Evolutionary conservation across 257 asterid species (phyloP), one percentile per base, ranked within the genome.

Genomic region (Cruciata laevipes): DNA sequence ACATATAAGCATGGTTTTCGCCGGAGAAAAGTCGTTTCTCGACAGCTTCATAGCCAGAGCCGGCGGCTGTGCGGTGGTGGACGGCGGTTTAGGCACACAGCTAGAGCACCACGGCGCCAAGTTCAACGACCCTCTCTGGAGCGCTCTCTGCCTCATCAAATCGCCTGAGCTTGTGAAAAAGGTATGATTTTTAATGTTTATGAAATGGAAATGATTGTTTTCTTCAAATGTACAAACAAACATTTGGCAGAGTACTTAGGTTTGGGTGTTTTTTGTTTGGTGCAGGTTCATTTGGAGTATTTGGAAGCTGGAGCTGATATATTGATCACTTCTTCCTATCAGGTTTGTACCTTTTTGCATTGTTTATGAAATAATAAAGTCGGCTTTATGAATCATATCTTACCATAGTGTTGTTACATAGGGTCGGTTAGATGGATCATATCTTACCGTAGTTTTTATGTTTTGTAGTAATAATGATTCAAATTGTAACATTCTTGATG

Each of bases 1-100:
- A n/a, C 30, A 2, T 27, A 60, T 33, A n/a, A 12, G 4, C 14
- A 81, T 82, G 87, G 89, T 82, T 51, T 76, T 75, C 69, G 76
- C 58, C 73, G 72, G 57, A 58, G 63, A 67, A 70, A 66, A 12
- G 51, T 70, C 72, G 40, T 58, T 63, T 68, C 73, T 89, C 80
- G 80, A 71, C 25, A 84, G 84, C 51, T 76, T 85, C 44, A 77
- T 89, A 9, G 70, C 31, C 75, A 81, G 74, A 32, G 79, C 89
- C 7, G 95, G 96, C 17, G 97, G 95, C 30, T 88, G 95, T 74
- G 95, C 95, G 67, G 90, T 90, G 68, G 76, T 90, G 65, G 97
- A 90, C 37, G 96, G 97, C 13, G 96, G 97, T 56, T 86, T 90
- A 70, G 89, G 96, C 60, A 90, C 96, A 66, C 88, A 88, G 76